Evolutionary conservation across 2,329 filamentous ascomycete genomes (phyloP).

Genomic region (Fusarium sp.): DNA sequence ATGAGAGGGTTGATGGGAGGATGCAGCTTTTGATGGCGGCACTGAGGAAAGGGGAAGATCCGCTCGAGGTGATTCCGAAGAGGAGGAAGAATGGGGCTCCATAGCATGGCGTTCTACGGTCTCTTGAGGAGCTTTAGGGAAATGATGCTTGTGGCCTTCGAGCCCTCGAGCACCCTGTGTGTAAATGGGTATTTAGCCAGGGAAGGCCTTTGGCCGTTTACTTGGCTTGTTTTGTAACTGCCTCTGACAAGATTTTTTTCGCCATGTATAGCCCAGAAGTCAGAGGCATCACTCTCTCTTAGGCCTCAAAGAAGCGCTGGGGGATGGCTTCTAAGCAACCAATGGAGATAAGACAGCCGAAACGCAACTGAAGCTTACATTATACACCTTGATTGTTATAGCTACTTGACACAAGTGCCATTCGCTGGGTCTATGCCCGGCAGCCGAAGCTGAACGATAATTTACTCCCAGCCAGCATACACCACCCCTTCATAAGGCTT

Average conservation of each 20-base stretch:
- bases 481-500: neutral
- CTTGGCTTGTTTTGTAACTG: neutral
- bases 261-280: neutral
- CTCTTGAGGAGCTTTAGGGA: neutral
- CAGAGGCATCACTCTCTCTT: neutral
- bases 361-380: neutral
- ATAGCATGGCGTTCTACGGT: neutral
- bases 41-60: slow-evolving; percentile 36
- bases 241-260: neutral
- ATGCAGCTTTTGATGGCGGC: slow-evolving; percentile 38
- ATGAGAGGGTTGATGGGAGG: slow-evolving; percentile 39
- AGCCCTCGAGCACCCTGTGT: neutral
- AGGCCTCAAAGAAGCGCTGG: neutral
- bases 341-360: neutral
- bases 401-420: neutral
- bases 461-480: neutral
- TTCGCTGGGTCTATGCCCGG: neutral
- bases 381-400: neutral
- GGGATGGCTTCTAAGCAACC: neutral
- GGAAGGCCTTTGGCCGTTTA: neutral
- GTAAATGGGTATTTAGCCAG: neutral
- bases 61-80: slow-evolving; percentile 31
- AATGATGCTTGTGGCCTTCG: neutral
- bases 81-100: neutral
- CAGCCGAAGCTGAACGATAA: too few relatives aligned